Evolutionary conservation across 2,329 filamentous ascomycete genomes (phyloP), one percentile per base, ranked within the genome.

Genomic region (Nothomitra cinnamomea): DNA sequence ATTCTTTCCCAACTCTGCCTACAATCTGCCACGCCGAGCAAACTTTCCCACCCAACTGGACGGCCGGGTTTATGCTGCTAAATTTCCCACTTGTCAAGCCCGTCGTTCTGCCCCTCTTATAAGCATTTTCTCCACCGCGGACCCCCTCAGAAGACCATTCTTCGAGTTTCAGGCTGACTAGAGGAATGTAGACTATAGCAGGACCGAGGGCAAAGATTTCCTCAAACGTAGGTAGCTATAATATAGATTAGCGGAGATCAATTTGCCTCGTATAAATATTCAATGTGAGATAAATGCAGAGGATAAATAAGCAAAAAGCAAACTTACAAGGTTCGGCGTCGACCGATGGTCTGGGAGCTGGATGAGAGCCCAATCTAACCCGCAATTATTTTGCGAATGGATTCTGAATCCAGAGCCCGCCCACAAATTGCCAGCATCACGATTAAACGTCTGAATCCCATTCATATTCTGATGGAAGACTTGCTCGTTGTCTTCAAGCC

Each of bases 341-440:
- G 19, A 12, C 19, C 42, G 42, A 45, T 45, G 42, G 8, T 22
- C 42, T 22, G 42, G 42, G 22, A 45, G 19, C 28, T 48, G 13
- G 28, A 48, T 28, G n/a, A 48, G 43, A 48, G 21, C 43, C 43
- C 21, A 48, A 25, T 48, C 43, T 48, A 48, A 6, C 21, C 43
- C 43, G 22, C 22, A 48, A 13, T 28, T 22, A 25, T 4, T 48
- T 28, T 48, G 43, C 43, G 43, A 21, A 25, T 48, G 43, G 21
- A 48, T 25, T 48, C 43, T 48, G 22, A 48, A 48, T 48, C 43
- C 43, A 13, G 43, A 48, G 43, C 21, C 43, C 28, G 43, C 43
- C 43, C 43, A 48, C 43, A 48, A 48, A 28, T 48, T 25, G 21
- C 43, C 43, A 48, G 43, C 43, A 6, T 25, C 43, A 6, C 19